Evolutionary conservation across 768 basidiomycete genomes (phyloP).

Genomic region (Amanita rimosa): DNA sequence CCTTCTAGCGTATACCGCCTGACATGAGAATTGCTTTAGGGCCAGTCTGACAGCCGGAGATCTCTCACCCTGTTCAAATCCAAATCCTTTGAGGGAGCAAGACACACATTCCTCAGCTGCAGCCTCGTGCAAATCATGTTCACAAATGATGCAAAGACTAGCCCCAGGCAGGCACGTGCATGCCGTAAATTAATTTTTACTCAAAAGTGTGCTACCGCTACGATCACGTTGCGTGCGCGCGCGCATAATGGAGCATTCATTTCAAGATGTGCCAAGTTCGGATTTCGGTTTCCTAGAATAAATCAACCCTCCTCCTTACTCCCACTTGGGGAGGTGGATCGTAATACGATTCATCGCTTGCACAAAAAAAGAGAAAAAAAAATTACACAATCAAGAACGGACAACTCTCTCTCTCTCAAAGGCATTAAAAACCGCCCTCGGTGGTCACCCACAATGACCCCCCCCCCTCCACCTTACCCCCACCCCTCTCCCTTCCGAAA

Average conservation of each 20-base stretch:
- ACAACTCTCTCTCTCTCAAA: too few species aligned
- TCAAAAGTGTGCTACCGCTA: not conserved
- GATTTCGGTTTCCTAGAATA: not conserved
- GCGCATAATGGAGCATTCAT: not conserved
- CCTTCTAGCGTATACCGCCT: not conserved
- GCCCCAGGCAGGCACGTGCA: not conserved
- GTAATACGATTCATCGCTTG: not conserved
- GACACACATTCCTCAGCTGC: too few species aligned
- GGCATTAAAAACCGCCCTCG: not conserved
- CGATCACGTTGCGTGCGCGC: not conserved
- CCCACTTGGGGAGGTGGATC: not conserved
- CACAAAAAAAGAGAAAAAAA: too few species aligned
- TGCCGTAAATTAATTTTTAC: not conserved
- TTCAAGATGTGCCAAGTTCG: not conserved
- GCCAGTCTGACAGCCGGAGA: too few species aligned
- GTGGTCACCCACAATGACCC: not conserved
- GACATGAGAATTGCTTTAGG: not conserved
- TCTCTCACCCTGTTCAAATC: not conserved
- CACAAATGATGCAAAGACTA: too few species aligned
- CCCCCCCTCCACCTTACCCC: not conserved
- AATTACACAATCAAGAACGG: too few species aligned
- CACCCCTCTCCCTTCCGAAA: not conserved
- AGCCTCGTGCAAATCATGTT: too few species aligned
- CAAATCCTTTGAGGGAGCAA: not conserved
- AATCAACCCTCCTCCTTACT: not conserved